Conservation (phyloP, 2,329 filamentous ascomycete genomes). For the Paramyrothecium sp. region DNA sequence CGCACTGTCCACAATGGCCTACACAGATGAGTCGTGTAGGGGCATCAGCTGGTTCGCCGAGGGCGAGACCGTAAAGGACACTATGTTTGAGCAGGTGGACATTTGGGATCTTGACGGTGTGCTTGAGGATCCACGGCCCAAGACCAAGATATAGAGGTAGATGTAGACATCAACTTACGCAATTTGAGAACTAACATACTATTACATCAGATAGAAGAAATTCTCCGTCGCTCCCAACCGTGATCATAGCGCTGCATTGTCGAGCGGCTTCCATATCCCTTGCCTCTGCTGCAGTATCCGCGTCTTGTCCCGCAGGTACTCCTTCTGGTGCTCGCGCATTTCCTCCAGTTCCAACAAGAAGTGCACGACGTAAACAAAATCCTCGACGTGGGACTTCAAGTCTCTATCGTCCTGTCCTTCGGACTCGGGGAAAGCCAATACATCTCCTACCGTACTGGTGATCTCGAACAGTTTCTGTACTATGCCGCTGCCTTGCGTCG, state of each 20-base stretch:
- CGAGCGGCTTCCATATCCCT: background rate
- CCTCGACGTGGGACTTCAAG: constrained; percentile 41
- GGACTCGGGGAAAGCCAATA: constrained; percentile 48
- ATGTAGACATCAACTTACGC: no score
- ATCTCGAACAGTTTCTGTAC: constrained; percentile 61
- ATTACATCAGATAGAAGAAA: no score
- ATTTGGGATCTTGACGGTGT: background rate
- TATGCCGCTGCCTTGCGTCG: constrained; percentile 55
- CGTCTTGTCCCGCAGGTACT: constrained; percentile 33
- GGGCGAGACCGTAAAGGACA: background rate
- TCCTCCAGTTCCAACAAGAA: constrained; percentile 49
- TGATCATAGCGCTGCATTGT: background rate
- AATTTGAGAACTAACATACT: no score
- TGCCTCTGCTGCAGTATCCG: background rate
- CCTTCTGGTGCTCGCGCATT: constrained; percentile 42
- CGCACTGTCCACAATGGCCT: constrained; percentile 22
- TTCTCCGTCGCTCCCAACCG: no score
- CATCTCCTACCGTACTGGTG: constrained; percentile 57
- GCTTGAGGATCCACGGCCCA: background rate
- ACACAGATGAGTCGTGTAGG: constrained; percentile 3
- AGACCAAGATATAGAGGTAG: background rate
- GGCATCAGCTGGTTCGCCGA: background rate
- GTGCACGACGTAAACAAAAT: constrained; percentile 50
- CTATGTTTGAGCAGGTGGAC: background rate
- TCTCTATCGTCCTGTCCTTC: constrained; percentile 37